Conservation (phyloP, 2,329 filamentous ascomycete species). For the Thelonectria olida region DNA sequence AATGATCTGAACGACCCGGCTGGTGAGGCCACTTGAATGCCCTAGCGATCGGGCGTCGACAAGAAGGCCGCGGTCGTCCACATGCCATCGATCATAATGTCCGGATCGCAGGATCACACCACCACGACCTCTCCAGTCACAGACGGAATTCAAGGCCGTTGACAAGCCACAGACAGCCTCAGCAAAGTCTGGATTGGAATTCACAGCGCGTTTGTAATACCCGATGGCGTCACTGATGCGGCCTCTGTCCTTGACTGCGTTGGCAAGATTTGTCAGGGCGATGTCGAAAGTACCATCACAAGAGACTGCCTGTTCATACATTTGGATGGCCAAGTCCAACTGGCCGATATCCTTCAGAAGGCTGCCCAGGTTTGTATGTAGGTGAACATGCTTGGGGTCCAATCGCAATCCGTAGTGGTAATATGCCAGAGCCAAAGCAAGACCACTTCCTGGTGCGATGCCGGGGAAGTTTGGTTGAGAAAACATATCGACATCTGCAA, state of each 20-base stretch:
- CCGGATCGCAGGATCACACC: conserved; percentile 81
- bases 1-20: conserved; percentile 90
- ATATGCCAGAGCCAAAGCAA: conserved; percentile 88
- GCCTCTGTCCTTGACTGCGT: conserved; percentile 97
- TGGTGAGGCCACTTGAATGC: conserved; percentile 81
- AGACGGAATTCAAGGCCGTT: conserved; percentile 95
- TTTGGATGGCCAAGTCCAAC: conserved; percentile 87
- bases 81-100: conserved; percentile 89
- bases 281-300: conserved; percentile 98
- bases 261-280: conserved; percentile 93
- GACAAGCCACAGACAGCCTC: conserved; percentile 96
- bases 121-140: conserved; percentile 90
- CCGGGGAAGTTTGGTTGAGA: conserved; percentile 71
- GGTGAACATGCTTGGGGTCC: conserved; percentile 89
- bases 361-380: conserved; percentile 96
- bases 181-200: conserved; percentile 93
- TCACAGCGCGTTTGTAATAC: conserved; percentile 91
- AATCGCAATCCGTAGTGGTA: conserved; percentile 93
- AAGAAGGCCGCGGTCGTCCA: conserved; percentile 84
- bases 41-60: conserved; percentile 73
- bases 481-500: conserved; percentile 17
- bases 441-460: conserved; percentile 84
- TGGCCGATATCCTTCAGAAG: conserved; percentile 96
- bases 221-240: conserved; percentile 89
- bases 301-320: conserved; percentile 94